phyloP scores from a whole-genome alignment of 2,329 filamentous ascomycete species.

The Dactylonectria macrodidyma region DNA sequence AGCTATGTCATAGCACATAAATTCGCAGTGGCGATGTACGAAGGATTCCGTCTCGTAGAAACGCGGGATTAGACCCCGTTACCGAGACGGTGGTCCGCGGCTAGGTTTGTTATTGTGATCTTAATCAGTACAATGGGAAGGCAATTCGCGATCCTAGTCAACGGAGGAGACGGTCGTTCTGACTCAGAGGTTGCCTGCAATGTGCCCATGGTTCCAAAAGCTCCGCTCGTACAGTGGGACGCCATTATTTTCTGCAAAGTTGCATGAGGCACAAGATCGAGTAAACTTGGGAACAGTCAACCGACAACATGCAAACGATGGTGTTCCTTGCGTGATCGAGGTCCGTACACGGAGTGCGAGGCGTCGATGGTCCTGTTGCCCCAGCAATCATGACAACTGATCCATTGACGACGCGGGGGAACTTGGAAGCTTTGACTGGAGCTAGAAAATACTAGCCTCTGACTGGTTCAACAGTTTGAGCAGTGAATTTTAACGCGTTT shows the following conservation, averaged over 20 bases:
- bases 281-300: slow-evolving; percentile 14
- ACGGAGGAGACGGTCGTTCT: neutral
- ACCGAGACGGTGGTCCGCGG: too few relatives aligned
- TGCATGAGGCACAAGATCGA: slow-evolving; percentile 9
- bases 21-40: too few relatives aligned
- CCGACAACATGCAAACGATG: slow-evolving; percentile 2
- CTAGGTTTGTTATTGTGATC: too few relatives aligned
- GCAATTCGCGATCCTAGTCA: too few relatives aligned
- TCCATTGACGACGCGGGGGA: slow-evolving; percentile 2
- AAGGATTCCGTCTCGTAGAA: too few relatives aligned
- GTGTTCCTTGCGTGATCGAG: slow-evolving; percentile 5
- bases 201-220: slow-evolving; percentile 1
- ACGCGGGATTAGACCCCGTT: too few relatives aligned
- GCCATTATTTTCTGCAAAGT: slow-evolving; percentile 14
- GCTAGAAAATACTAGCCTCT: neutral
- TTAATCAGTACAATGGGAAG: too few relatives aligned
- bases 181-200: neutral
- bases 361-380: neutral
- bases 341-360: slow-evolving; percentile 8
- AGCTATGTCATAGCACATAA: too few relatives aligned
- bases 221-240: slow-evolving; percentile 1
- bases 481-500: neutral
- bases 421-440: neutral
- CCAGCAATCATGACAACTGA: slow-evolving; percentile 9
- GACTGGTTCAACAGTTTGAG: neutral